Evolutionary conservation across 1,284 basidiomycete species (phyloP), one percentile per base, ranked within the genome.

Genomic region (Cutaneotrichosporon mucoides): DNA sequence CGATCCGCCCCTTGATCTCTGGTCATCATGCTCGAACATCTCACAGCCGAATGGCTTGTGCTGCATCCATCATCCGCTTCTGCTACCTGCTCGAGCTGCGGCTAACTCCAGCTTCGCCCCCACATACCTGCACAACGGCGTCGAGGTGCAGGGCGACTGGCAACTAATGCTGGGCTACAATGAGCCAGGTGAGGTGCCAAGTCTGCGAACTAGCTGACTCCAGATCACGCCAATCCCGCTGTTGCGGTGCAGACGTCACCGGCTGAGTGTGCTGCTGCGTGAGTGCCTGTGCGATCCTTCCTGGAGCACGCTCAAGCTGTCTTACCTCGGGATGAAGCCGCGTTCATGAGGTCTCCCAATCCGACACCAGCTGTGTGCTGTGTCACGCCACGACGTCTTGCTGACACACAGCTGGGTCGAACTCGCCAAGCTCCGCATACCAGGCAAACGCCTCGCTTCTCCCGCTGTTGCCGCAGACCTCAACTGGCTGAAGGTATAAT

Each of bases 131-230:
- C 5, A 69, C 51, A 73, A 76, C 61, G 68, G 64, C 41, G 51
- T 66, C 46, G 12, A 59, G 6, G 48, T 74, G 3, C 69, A 72
- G 44, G 52, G 55, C 8, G 69, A 69, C 5, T 72, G 66, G 65
- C 59, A 47, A 24, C 52, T 67, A 45, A 52, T 76, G 5, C 56
- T 76, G 9, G 75, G 75, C 1, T 76, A 68, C 65, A 76, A 76
- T 49, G 75, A 76, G 61, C 75, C 75, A 16, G 74, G 24, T 24
- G 24, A n/a, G n/a, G n/a, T n/a, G n/a, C n/a, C n/a, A n/a, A n/a
- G 73, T n/a, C n/a, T n/a, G n/a, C 53, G 4, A 16, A 5, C 51
- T 47, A 7, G 34, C 46, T 48, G 46, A 48, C 46, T n/a, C 41
- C 13, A 73, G 72, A 74, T 53, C 74, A 73, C 52, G 33, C 54